Base-by-base conservation (phyloP, 179 eudicot genomes). In the Camellia oleifera region DNA sequence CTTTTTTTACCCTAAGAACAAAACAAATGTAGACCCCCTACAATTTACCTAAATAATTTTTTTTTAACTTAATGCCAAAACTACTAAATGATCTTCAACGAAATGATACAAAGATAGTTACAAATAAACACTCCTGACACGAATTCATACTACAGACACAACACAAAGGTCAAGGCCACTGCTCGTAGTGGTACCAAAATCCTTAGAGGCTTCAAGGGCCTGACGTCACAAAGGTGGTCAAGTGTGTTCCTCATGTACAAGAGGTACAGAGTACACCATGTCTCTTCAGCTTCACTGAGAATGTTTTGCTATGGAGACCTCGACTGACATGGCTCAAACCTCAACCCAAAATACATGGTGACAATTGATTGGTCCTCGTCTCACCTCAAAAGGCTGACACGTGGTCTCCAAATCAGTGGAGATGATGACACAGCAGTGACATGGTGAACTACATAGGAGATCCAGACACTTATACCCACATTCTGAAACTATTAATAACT, bases 11-110 rank as follows among this genome's bases (percentile, higher is more conserved):
- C 77, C 18, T 42, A 74, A 7, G 23, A 45, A 54, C 54, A 50
- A 68, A 45, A 54, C 54, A 50, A 68, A 74, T 63, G 26, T n/a
- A 68, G 15, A 68, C 78, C 67, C 68, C 54, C 18, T 5, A 44
- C 69, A 75, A 75, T 56, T 45, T 15, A 23, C 62, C 62, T 72
- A 17, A 32, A 32, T 32, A 32, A 32, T 1, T 32, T 32, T 32
- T 1, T 32, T 32, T 32, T 1, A 58, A 57, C 0, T 74, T 26
- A 57, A 42, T 40, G 58, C 40, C 40, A 58, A 60, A 57, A 45
- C 66, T 5, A 60, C 44, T 58, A 7, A 57, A 14, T 58, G 13
- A 74, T 74, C 62, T 12, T 74, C 66, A 74, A 74, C 57, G 14
- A 58, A 57, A 44, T 32, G 66, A 74, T 32, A 44, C 15, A 58